Evolutionary conservation across 495 filamentous ascomycete species (phyloP), one percentile per base, ranked within the genome.

Genomic region (Aspergillus homomorphus): DNA sequence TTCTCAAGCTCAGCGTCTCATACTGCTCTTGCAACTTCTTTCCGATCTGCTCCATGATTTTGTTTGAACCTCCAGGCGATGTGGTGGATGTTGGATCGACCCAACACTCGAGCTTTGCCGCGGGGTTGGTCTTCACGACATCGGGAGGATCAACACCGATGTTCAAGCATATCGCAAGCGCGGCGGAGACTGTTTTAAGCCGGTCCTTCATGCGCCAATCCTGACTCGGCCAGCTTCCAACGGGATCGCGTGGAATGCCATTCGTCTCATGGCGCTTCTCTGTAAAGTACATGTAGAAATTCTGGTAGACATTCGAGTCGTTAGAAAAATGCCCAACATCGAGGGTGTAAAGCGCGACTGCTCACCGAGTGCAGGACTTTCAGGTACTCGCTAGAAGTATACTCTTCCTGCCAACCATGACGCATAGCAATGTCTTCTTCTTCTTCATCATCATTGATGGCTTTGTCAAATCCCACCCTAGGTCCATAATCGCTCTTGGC

Each of bases 151-250:
- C 94, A 28, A 98, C 95, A 38, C 94, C 95, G 33, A 99, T 93
- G 63, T 99, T 99, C 57, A 99, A 78, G 69, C 94, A 99, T 30
- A 99, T 84, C 0, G 91, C 91, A 7, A 99, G 82, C 26, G 93
- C 91, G 28, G 95, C 94, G 3, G 91, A 96, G 20, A 98, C 92
- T 0, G 94, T 99, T 76, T 99, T 99, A 57, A 97, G 77, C 5
- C 94, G 85, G 71, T 99, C 95, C 56, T 89, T 87, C 90, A 96
- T 96, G 46, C 93, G 87, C 94, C 94, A 99, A 62, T 98, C 93
- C 66, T 92, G 86, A 14, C 93, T 84, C 4, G 82, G 83, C 73
- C 80, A 82, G 54, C 74, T 78, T 50, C 77, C 77, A 18, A 74
- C 75, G 18, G 81, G 78, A 42, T 82, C 80, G 69, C 92, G 88